Base-by-base conservation (phyloP, 2,329 filamentous ascomycete genomes). In the Monosporascus sp. region DNA sequence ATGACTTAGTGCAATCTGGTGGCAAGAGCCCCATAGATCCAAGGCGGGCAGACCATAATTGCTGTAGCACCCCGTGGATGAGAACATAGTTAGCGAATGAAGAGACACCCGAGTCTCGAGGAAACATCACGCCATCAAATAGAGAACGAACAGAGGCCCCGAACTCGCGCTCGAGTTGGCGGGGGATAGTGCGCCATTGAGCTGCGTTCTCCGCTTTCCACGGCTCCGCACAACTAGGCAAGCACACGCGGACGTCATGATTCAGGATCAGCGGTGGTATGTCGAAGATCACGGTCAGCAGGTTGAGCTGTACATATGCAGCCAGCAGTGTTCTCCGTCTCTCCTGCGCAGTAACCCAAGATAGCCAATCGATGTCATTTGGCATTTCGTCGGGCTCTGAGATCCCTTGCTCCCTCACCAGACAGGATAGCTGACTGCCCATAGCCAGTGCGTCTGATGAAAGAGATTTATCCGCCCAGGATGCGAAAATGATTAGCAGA, bases 251-350 rank as follows among this genome's bases (percentile, higher is more conserved):
- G 49, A 84, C 63, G 63, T 84, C 78, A 35, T 73, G 72, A 60
- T 79, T 82, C 50, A 81, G 62, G 26, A 85, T 76, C 44, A 82
- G 69, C 0, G 82, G 81, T 27, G 81, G 79, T 16, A 82, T 79
- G 63, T 84, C 80, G 69, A 83, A 85, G 60, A 81, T 81, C 51
- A 85, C 81, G 37, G 77, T 81, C 56, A 84, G 81, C 2, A 85
- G 71, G 60, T 84, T 83, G 55, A 81, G 80, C 59, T 84, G 52
- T n/a, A 59, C 55, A 44, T 63, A 68, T 76, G 65, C 78, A 76
- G 64, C 82, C 78, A 54, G 81, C 76, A 55, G 81, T 77, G 51
- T 81, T 70, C 61, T 82, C 80, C 20, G 79, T 41, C 50, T 54
- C 37, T 82, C 52, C 78, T 73, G 59, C 75, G 74, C 53, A 74